Base-by-base conservation (phyloP, 129 eudicot species). In the Heracleum sosnowskyi region DNA sequence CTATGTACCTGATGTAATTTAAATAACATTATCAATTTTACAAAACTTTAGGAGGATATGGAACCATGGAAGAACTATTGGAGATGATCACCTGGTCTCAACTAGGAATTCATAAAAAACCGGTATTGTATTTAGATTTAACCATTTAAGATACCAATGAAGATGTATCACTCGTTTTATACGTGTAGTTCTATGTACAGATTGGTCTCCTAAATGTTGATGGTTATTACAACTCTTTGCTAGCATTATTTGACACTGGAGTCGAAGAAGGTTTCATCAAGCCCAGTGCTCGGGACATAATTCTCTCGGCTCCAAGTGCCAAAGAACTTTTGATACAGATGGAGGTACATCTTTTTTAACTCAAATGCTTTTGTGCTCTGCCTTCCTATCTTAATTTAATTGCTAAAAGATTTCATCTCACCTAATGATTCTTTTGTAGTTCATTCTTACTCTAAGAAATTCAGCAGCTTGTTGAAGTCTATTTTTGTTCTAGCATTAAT, bases 51-150 rank as follows among this genome's bases (percentile, higher is more conserved):
- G 98, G 98, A 78, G 98, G 98, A 74, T 94, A 91, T 84, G 98
- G 98, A 83, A 94, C 98, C 35, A 89, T 94, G 98, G 98, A 94
- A 80, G 98, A 94, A 82, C 81, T 85, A 24, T 51, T 94, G 76
- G 98, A 94, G 88, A 91, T 94, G 97, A 94, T 94, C 79, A 91
- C 98, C 69, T 94, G 98, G 98, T 87, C 96, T 13, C 98, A 94
- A 68, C 97, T 94, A 35, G 97, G 98, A 80, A 94, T 94, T 79
- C 97, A 94, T 82, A 85, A 89, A 77, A 94, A 94, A 82, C 87
- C 96, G 42, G 98, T 91, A 63, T 82, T 24, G 82, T 72, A 60
- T 69, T 72, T 34, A 71, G 28, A 12, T 76, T 75, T 77, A 41
- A 44, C 51, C 36, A 31, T 55, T 60, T 60, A 47, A 78, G 44